Base-by-base conservation (phyloP, 2,329 filamentous ascomycete species). In the Penicillium capsulatum region DNA sequence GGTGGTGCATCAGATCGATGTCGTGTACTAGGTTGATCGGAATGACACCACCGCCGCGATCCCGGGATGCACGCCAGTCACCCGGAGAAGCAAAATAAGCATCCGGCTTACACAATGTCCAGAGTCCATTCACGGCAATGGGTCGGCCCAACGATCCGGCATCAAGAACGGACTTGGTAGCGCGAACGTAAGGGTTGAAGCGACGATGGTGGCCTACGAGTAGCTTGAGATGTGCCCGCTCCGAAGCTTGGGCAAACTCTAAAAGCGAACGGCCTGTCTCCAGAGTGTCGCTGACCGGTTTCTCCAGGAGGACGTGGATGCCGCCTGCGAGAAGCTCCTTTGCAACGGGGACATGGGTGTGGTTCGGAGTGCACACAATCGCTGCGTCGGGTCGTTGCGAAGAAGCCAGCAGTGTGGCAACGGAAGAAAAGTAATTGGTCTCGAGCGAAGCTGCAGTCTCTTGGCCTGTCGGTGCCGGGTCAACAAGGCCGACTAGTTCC, bases 11-110 rank as follows among this genome's bases (percentile, higher is more conserved):
- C 0, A 79, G 59, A 44, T 81, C 78, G 27, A 81, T 62, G 34
- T 81, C 78, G 50, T 81, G 77, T n/a, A 80, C 70, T 30, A 81
- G 60, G 50, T 81, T 81, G 44, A 80, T 80, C 2, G 74, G 60
- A 6, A 80, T 60, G 0, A 73, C 70, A 0, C 76, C 77, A 2
- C 76, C 77, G 1, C 70, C 72, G 2, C 63, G 55, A 4, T 53
- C 58, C 2, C 58, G 51, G 5, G 46, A 48, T 3, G 67, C 63
- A 10, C 74, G 67, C 76, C 77, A 80, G 27, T 69, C 67, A 0
- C 63, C 60, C 0, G 69, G 69, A 0, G 66, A 47, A 2, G 68
- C 61, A 45, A 76, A 81, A 58, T 81, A 81, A 0, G 60, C 40
- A 0, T 51, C 32, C 0, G 76, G 74, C 44, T 81, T 81, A 43